Conservation (phyloP, 768 basidiomycete species). For the Auriscalpium microsporum region DNA sequence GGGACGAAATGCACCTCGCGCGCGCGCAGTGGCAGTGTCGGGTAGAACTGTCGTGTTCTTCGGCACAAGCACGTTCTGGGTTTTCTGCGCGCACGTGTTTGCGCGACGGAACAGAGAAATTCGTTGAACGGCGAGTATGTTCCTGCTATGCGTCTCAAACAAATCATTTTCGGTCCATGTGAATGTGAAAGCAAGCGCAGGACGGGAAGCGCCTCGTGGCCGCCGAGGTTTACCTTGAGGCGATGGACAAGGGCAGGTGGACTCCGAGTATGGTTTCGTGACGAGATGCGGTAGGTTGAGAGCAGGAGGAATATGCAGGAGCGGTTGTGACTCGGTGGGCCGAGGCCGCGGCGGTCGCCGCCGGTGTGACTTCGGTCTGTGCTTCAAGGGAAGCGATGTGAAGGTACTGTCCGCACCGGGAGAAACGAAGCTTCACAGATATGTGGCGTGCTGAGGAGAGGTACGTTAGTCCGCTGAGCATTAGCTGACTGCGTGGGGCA, state of each 20-base stretch:
- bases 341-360: too few species aligned
- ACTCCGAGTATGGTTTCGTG: not conserved
- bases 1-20: not conserved
- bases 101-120: not conserved
- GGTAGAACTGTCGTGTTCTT: not conserved
- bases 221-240: not conserved
- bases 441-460: slow-evolving; percentile 18
- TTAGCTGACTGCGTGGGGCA: slow-evolving; percentile 16
- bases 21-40: not conserved
- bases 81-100: not conserved
- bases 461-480: not conserved
- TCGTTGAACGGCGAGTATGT: not conserved
- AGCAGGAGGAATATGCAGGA: not conserved
- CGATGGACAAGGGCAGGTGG: not conserved
- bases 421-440: slow-evolving; percentile 22
- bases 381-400: slow-evolving; percentile 23
- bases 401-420: slow-evolving; percentile 18
- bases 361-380: not conserved
- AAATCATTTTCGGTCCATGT: not conserved
- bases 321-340: too few species aligned
- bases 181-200: not conserved
- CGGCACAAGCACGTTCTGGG: not conserved
- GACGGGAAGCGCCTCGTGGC: not conserved
- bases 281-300: not conserved
- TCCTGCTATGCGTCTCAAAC: not conserved